phyloP scores from a whole-genome alignment of 345 rosid genomes.

The Acer saccharum region DNA sequence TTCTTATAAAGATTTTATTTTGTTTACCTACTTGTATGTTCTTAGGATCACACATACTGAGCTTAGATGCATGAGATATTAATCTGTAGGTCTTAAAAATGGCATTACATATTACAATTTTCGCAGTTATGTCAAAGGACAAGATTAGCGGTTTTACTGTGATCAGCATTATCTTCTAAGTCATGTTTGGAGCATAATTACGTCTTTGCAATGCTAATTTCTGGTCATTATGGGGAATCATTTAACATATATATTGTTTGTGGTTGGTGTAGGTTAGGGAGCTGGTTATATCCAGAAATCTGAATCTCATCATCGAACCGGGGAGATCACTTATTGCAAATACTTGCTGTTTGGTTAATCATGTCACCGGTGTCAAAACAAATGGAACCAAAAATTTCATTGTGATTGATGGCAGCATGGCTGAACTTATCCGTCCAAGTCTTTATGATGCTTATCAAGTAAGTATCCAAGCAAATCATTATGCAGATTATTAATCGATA shows the following conservation, averaged over 20 bases:
- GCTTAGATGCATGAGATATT: neutral
- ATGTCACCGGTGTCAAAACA: constrained; percentile 91
- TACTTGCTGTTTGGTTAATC: constrained; percentile 91
- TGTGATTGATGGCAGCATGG: constrained; percentile 98
- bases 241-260: neutral
- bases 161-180: neutral
- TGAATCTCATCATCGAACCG: constrained; percentile 91
- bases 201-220: neutral
- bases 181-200: neutral
- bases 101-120: neutral
- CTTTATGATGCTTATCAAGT: constrained; percentile 98
- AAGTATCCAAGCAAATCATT: constrained; percentile 18
- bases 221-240: neutral
- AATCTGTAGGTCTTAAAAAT: neutral
- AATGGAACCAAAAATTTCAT: constrained; percentile 93
- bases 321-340: constrained; percentile 97
- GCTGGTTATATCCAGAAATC: constrained; percentile 73
- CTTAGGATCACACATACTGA: neutral
- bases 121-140: neutral
- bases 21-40: neutral
- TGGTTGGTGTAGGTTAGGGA: constrained; percentile 69
- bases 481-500: constrained; percentile 11
- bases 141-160: neutral
- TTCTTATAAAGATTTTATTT: neutral
- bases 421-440: constrained; percentile 97